A percentile compares a stretch with the other conserved stretches of the same genome.
These are phyloP conservation scores for Anethum foeniculum DNA, from an alignment of 140 eudicot genomes.

Conservation along the genomic window DNA sequence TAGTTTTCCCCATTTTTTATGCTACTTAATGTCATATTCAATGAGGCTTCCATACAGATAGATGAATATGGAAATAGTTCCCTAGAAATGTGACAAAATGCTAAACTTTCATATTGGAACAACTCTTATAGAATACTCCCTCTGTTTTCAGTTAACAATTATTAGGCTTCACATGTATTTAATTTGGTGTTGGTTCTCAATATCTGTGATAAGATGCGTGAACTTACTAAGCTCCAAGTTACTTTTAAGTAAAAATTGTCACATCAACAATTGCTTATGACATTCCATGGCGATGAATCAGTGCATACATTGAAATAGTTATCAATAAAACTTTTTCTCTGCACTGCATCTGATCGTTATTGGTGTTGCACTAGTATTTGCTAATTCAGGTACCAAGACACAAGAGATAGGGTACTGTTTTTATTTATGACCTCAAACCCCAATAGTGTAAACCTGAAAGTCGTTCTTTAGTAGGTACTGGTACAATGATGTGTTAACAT, in stretches of 20 bases:
- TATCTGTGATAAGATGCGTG: not conserved
- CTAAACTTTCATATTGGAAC: not conserved
- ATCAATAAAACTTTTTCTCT: not conserved
- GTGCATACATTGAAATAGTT: not conserved
- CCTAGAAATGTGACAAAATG: not conserved
- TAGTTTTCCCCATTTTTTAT: conserved; percentile 8
- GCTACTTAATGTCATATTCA: not conserved
- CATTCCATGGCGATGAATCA: not conserved
- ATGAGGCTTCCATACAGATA: not conserved
- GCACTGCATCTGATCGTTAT: not conserved
- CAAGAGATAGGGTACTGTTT: not conserved
- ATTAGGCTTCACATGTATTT: not conserved
- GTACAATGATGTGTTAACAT: not conserved
- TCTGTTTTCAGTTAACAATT: not conserved
- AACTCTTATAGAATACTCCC: not conserved
- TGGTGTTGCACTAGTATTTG: not conserved
- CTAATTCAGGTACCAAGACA: not conserved
- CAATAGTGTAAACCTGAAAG: not conserved
- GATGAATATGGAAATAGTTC: not conserved
- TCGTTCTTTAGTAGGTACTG: not conserved
- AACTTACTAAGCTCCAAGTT: not conserved
- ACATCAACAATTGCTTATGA: not conserved
- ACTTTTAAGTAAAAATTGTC: not conserved
- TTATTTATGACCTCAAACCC: not conserved
- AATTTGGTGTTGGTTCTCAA: not conserved